phyloP scores from a whole-genome alignment of 768 basidiomycete genomes.

The Pilatotrama ljubarskyi region DNA sequence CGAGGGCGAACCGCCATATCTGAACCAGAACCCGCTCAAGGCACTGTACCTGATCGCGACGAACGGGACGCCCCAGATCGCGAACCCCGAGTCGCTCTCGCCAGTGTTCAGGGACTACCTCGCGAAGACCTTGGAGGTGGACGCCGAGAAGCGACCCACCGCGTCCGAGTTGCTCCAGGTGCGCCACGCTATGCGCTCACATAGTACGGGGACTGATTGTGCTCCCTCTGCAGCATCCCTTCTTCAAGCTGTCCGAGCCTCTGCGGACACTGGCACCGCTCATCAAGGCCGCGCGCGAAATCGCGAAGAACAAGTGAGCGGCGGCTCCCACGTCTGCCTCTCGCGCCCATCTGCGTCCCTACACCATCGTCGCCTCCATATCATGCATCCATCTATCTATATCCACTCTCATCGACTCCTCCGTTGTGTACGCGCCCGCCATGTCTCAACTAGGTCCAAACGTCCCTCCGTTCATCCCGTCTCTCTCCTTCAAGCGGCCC shows the following conservation, averaged over 20 bases:
- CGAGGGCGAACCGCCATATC: constrained; percentile 94
- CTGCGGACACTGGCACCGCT: constrained; percentile 82
- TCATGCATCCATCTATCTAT: constrained; percentile 26
- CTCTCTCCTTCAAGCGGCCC: neutral
- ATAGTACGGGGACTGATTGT: neutral
- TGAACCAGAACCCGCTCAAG: constrained; percentile 95
- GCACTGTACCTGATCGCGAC: constrained; percentile 98
- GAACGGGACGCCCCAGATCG: constrained; percentile 95
- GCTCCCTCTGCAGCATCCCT: constrained; percentile 61
- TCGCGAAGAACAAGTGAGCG: constrained; percentile 57
- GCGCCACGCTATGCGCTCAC: neutral
- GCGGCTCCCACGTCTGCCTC: neutral
- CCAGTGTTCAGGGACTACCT: constrained; percentile 88
- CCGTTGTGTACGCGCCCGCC: constrained; percentile 6
- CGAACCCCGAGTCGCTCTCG: constrained; percentile 80
- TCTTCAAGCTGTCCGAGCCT: constrained; percentile 87
- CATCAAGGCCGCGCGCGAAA: constrained; percentile 90
- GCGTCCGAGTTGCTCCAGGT: constrained; percentile 82
- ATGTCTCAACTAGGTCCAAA: constrained; percentile 4
- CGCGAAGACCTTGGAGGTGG: constrained; percentile 86
- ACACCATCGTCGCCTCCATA: constrained; percentile 1
- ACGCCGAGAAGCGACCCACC: constrained; percentile 89
- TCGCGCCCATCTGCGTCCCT: neutral
- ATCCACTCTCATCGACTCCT: constrained; percentile 11
- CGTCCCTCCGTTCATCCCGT: neutral